Conservation (phyloP, 2,329 filamentous ascomycete species). For the Epichloe sp. region DNA sequence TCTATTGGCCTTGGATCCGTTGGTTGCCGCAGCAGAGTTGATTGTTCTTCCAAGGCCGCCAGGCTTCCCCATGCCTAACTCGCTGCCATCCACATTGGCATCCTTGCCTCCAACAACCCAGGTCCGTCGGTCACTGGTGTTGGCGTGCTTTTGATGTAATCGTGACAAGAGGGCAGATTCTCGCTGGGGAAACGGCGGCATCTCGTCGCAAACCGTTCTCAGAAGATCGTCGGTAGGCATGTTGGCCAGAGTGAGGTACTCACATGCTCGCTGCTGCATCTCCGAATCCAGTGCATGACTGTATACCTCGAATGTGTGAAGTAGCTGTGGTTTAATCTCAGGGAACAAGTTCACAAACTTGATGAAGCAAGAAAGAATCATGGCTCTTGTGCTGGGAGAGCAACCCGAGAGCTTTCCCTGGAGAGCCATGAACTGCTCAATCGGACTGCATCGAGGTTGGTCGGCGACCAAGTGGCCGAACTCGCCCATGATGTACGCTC, state of each 20-base stretch:
- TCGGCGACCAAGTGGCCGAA: slow-evolving; percentile 96
- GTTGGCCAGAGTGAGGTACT: slow-evolving; percentile 78
- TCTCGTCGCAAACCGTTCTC: slow-evolving; percentile 91
- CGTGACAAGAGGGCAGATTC: slow-evolving; percentile 84
- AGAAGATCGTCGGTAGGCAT: slow-evolving; percentile 83
- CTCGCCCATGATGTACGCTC: slow-evolving; percentile 87
- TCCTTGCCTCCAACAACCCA: slow-evolving; percentile 98
- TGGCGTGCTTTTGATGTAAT: slow-evolving; percentile 86
- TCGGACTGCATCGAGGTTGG: slow-evolving; percentile 80
- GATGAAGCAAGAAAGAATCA: slow-evolving; percentile 89
- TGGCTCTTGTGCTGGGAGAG: slow-evolving; percentile 79
- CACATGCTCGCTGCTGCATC: slow-evolving; percentile 88
- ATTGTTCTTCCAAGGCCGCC: slow-evolving; percentile 79
- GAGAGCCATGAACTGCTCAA: slow-evolving; percentile 90
- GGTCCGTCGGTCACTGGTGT: slow-evolving; percentile 86
- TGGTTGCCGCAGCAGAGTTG: slow-evolving; percentile 44
- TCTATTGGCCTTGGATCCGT: slow-evolving; percentile 27
- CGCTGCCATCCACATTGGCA: slow-evolving; percentile 69
- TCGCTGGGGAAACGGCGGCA: slow-evolving; percentile 94
- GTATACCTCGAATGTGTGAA: slow-evolving; percentile 83
- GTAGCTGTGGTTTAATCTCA: slow-evolving; percentile 90
- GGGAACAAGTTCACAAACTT: slow-evolving; percentile 98
- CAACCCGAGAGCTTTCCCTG: slow-evolving; percentile 82
- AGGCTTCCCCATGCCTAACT: slow-evolving; percentile 69
- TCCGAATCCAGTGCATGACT: slow-evolving; percentile 92